Conservation (phyloP, 1,284 basidiomycete genomes). For the Rhodotorula sp. region DNA sequence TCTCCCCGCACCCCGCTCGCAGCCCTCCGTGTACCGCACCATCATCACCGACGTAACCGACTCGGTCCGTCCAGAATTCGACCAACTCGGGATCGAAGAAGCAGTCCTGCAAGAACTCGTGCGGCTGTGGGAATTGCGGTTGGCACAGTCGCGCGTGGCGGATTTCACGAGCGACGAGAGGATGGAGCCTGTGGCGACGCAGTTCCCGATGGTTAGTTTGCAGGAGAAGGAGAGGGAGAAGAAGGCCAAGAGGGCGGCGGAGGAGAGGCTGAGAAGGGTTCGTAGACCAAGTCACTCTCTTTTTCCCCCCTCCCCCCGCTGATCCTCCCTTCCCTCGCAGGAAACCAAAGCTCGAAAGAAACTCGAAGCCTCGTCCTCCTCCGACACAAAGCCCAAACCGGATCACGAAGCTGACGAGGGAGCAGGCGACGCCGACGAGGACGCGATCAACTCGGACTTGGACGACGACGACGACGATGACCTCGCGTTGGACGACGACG, state of each 20-base stretch:
- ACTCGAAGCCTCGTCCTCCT: neutral
- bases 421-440: constrained; percentile 50
- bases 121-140: constrained; percentile 93
- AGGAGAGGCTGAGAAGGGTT: neutral
- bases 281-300: no score
- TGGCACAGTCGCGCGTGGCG: constrained; percentile 86
- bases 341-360: neutral
- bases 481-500: constrained; percentile 67
- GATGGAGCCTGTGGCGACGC: constrained; percentile 27
- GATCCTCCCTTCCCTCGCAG: neutral
- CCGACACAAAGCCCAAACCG: constrained; percentile 2
- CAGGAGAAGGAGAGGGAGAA: constrained; percentile 4
- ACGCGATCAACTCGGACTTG: constrained; percentile 92
- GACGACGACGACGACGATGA: constrained; percentile 75
- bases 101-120: constrained; percentile 85
- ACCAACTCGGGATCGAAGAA: constrained; percentile 92
- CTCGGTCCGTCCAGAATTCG: constrained; percentile 88
- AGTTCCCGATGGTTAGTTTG: constrained; percentile 26
- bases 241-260: no score
- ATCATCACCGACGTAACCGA: constrained; percentile 96
- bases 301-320: neutral
- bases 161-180: constrained; percentile 64
- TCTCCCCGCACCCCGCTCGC: constrained; percentile 41
- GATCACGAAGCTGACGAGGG: neutral
- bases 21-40: constrained; percentile 86